A percentile compares a stretch with the other conserved stretches of the same genome.
Evolutionary conservation across 2,329 filamentous ascomycete genomes (phyloP).

Genomic region (Fusarium hainanense): DNA sequence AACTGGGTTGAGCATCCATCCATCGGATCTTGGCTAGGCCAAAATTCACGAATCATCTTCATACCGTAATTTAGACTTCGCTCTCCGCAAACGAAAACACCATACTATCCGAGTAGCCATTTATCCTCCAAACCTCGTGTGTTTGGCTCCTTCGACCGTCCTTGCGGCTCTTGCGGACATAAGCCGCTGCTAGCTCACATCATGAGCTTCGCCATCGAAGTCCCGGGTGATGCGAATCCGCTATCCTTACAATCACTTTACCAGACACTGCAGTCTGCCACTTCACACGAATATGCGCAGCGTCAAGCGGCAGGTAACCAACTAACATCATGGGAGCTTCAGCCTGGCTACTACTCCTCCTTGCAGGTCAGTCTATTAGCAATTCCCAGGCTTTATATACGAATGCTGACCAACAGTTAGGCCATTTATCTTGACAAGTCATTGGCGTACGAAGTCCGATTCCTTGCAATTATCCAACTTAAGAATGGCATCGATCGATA

Average conservation of each 20-base stretch:
- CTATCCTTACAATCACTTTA: slow-evolving; percentile 72
- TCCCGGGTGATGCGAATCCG: slow-evolving; percentile 82
- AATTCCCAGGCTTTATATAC: background rate
- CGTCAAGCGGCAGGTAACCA: slow-evolving; percentile 77
- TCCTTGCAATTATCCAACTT: slow-evolving; percentile 91
- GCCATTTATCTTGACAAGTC: slow-evolving; percentile 83
- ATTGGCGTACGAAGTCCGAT: slow-evolving; percentile 80
- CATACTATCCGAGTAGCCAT: slow-evolving; percentile 2
- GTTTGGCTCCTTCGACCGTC: slow-evolving; percentile 13
- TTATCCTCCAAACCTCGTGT: background rate
- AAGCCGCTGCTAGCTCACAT: slow-evolving; percentile 38
- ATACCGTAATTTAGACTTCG: slow-evolving; percentile 25
- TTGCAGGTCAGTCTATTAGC: slow-evolving; percentile 66
- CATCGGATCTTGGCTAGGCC: slow-evolving; percentile 16
- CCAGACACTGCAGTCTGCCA: slow-evolving; percentile 71
- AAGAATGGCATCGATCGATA: slow-evolving; percentile 97
- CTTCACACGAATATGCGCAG: slow-evolving; percentile 69
- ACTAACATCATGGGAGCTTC: slow-evolving; percentile 76
- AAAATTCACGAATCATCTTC: slow-evolving; percentile 31
- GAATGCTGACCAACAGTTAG: slow-evolving; percentile 55
- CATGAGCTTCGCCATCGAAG: slow-evolving; percentile 81
- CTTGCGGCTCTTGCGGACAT: slow-evolving; percentile 34
- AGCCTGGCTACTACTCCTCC: slow-evolving; percentile 72
- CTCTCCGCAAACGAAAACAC: slow-evolving; percentile 16
- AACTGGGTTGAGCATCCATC: slow-evolving; percentile 33